Percentiles rank a stretch among this genome's conserved stretches.
phyloP scores from a whole-genome alignment of 176 grass and related monocot genomes.

The Luzula sylvatica region DNA sequence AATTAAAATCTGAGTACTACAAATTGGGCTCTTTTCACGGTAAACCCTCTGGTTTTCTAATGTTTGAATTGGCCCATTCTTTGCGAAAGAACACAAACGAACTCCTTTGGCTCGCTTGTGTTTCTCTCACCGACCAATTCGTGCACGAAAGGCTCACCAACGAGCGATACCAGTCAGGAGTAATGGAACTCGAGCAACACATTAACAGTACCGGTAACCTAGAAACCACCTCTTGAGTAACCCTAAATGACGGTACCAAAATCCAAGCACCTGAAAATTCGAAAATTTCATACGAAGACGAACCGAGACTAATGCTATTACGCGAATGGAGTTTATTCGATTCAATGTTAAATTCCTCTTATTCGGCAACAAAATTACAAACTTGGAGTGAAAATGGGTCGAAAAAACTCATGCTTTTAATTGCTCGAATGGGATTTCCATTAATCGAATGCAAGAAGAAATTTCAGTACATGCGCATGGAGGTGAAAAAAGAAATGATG shows the following conservation, averaged over 20 bases:
- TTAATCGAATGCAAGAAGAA: constrained; percentile 77
- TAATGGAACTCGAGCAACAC: constrained; percentile 94
- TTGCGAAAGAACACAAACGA: constrained; percentile 78
- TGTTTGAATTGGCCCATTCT: constrained; percentile 76
- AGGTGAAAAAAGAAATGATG: constrained; percentile 83
- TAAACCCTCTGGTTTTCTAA: constrained; percentile 73
- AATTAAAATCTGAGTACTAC: constrained; percentile 68
- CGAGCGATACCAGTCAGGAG: constrained; percentile 66
- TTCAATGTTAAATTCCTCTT: constrained; percentile 89
- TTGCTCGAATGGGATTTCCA: constrained; percentile 85
- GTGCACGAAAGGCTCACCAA: constrained; percentile 85
- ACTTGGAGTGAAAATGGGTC: constrained; percentile 88
- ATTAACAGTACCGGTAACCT: constrained; percentile 72
- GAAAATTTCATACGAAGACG: constrained; percentile 79
- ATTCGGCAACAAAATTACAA: constrained; percentile 73
- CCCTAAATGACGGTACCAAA: constrained; percentile 76
- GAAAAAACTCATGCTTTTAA: constrained; percentile 85
- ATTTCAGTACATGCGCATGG: constrained; percentile 93
- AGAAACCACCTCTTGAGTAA: constrained; percentile 38
- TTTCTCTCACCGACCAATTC: constrained; percentile 83
- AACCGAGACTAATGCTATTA: constrained; percentile 70
- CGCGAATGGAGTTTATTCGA: constrained; percentile 79
- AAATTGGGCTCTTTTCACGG: constrained; percentile 72
- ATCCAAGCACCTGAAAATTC: constrained; percentile 68
- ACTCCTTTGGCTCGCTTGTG: constrained; percentile 76